Evolutionary conservation across 129 eudicot genomes (phyloP), one percentile per base, ranked within the genome.

Genomic region (Artemisia annua): DNA sequence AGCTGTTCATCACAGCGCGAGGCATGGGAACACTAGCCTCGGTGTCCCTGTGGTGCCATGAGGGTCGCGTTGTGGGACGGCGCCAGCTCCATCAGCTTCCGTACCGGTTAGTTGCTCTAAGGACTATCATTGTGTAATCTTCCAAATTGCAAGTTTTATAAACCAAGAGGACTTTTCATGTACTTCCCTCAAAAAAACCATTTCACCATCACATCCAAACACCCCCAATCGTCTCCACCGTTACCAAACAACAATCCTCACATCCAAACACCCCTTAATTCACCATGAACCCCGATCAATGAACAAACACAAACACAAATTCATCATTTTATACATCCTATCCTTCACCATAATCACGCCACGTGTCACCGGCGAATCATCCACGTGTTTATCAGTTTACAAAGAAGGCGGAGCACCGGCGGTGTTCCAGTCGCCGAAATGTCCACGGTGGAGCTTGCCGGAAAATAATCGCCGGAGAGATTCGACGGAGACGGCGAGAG

Each of bases 321-420:
- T 63, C 66, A 56, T 67, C 17, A 22, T 35, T 24, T 14, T 81
- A 26, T 26, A 73, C 30, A 63, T 67, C 3, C 56, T 85, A 87
- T 85, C 85, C 75, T 58, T 84, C 70, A 10, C 80, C 16, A 66
- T 86, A 43, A 50, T 65, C 46, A 49, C 49, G 26, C 39, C 82
- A 26, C 61, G 22, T 16, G 58, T 65, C 53, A 18, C 78, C 66
- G 96, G 89, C 17, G 98, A 94, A 86, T 90, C 97, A 13, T 79
- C 78, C 56, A 84, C 91, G 56, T 94, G 98, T 59, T 72, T 88
- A 78, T 63, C 81, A 74, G 91, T 90, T 53, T 94, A 95, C 81
- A 77, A 81, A 52, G 94, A 90, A 82, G 99, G 99, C 77, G 97
- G 99, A 64, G 99, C 99, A 8, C 88, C 95, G 59, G 96, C 99